These are phyloP conservation scores for Vigna radiata DNA, from an alignment of 306 rosid species.

Conservation along the genomic window DNA sequence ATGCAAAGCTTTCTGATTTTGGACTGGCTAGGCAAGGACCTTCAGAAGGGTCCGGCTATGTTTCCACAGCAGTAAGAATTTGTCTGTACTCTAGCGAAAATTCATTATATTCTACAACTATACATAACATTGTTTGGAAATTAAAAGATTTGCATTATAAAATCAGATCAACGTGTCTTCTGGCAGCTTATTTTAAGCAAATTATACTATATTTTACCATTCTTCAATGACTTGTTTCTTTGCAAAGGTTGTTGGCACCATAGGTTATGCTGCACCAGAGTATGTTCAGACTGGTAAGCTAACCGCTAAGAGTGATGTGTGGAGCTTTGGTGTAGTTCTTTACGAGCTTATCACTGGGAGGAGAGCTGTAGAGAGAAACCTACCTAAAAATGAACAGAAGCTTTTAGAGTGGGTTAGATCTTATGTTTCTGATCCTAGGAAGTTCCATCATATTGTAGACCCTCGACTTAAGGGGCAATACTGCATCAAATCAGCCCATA, in stretches of 20 bases:
- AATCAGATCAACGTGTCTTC: constrained; percentile 28
- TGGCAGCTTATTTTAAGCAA: not conserved
- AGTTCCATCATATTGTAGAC: constrained; percentile 78
- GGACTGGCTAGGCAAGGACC: constrained; percentile 99
- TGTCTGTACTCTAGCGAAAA: constrained; percentile 24
- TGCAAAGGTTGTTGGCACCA: constrained; percentile 90
- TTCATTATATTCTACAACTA: constrained; percentile 23
- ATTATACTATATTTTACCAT: constrained; percentile 9
- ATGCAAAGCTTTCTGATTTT: constrained; percentile 97
- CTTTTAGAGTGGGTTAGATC: constrained; percentile 96
- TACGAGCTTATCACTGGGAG: constrained; percentile 96
- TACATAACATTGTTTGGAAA: constrained; percentile 10
- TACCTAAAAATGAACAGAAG: constrained; percentile 88
- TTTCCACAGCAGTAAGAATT: constrained; percentile 84
- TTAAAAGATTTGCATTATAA: constrained; percentile 27
- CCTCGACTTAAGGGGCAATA: constrained; percentile 79
- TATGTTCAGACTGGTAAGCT: constrained; percentile 92
- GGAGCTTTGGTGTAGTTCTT: constrained; percentile 97
- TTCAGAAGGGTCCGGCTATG: constrained; percentile 77
- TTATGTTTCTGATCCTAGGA: constrained; percentile 75
- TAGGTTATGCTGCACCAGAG: constrained; percentile 98
- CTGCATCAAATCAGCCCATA: constrained; percentile 81
- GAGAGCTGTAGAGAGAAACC: constrained; percentile 92
- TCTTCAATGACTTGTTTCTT: constrained; percentile 43
- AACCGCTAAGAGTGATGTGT: constrained; percentile 92